phyloP scores from a whole-genome alignment of 2,329 filamentous ascomycete genomes.

The Coniochaeta hoffmannii region DNA sequence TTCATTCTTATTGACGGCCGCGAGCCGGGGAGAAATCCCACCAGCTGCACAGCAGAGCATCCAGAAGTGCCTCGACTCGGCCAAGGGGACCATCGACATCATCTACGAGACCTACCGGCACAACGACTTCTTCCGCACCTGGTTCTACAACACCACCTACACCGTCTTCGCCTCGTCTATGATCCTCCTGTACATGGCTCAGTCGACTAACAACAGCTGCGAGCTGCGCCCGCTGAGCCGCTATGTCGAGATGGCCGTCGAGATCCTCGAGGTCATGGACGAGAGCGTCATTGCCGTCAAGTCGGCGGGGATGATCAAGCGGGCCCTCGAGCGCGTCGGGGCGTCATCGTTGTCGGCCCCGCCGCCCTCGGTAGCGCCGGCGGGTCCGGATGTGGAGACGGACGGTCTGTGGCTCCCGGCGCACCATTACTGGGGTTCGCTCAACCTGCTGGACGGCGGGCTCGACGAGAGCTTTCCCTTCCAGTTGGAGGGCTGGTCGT shows the following conservation, averaged over 20 bases:
- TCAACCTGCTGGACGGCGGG: neutral
- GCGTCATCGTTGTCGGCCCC: neutral
- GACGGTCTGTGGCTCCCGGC: neutral
- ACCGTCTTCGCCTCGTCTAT: constrained; percentile 20
- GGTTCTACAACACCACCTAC: constrained; percentile 24
- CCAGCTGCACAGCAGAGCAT: constrained; percentile 12
- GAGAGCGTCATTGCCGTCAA: neutral
- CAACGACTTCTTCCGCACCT: constrained; percentile 14
- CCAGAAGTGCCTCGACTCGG: constrained; percentile 17
- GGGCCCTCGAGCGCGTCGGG: neutral
- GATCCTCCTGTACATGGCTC: constrained; percentile 17
- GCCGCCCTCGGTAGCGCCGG: neutral
- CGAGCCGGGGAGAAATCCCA: constrained; percentile 9
- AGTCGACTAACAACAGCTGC: neutral
- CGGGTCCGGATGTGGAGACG: neutral
- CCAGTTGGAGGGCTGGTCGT: neutral
- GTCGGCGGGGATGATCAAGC: neutral
- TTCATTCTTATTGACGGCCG: constrained; percentile 15
- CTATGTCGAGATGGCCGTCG: neutral
- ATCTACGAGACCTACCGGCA: constrained; percentile 9
- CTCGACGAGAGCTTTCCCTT: neutral
- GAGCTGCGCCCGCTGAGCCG: neutral
- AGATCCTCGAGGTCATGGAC: constrained; percentile 3
- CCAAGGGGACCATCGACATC: constrained; percentile 19
- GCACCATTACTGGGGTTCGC: neutral